phyloP scores from a whole-genome alignment of 495 filamentous ascomycete genomes.

The Sordaria brevicollis region DNA sequence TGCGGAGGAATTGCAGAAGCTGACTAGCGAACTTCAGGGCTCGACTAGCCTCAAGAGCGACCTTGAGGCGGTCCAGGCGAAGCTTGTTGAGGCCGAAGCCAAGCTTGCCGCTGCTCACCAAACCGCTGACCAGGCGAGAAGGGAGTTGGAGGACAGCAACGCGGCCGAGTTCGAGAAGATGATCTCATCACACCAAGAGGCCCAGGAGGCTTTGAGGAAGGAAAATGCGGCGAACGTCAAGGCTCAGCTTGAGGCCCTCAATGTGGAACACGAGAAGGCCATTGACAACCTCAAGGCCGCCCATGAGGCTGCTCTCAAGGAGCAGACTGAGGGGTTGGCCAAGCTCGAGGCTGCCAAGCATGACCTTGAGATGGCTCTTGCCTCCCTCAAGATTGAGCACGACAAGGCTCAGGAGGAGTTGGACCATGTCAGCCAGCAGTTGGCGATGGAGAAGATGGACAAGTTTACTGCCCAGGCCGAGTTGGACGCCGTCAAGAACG shows the following conservation, averaged over 20 bases:
- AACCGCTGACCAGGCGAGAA: conserved; percentile 28
- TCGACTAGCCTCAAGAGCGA: conserved; percentile 22
- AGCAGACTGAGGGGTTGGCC: conserved; percentile 13
- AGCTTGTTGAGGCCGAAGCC: conserved; percentile 29
- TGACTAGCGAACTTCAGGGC: conserved; percentile 28
- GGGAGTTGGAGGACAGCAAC: conserved; percentile 34
- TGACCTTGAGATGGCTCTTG: conserved; percentile 12
- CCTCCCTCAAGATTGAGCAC: conserved; percentile 21
- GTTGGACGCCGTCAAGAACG: conserved; percentile 39
- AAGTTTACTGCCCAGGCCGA: conserved; percentile 44
- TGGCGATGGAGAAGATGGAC: conserved; percentile 45
- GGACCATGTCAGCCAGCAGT: conserved; percentile 34
- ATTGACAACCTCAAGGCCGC: conserved; percentile 33
- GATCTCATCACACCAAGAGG: conserved; percentile 31
- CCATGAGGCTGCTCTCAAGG: conserved; percentile 15
- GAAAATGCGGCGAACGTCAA: conserved; percentile 21
- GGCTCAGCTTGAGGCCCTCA: conserved; percentile 28
- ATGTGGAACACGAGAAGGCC: conserved; percentile 28
- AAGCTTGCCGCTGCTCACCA: conserved; percentile 20
- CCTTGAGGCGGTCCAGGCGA: conserved; percentile 25
- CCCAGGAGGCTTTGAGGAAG: conserved; percentile 28
- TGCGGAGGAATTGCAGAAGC: conserved; percentile 18
- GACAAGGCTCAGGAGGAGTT: conserved; percentile 30
- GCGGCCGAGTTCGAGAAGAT: conserved; percentile 39
- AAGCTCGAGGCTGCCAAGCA: conserved; percentile 11